Evolutionary conservation across 345 rosid species (phyloP), one percentile per base, ranked within the genome.

Genomic region (Ailanthus altissimus): DNA sequence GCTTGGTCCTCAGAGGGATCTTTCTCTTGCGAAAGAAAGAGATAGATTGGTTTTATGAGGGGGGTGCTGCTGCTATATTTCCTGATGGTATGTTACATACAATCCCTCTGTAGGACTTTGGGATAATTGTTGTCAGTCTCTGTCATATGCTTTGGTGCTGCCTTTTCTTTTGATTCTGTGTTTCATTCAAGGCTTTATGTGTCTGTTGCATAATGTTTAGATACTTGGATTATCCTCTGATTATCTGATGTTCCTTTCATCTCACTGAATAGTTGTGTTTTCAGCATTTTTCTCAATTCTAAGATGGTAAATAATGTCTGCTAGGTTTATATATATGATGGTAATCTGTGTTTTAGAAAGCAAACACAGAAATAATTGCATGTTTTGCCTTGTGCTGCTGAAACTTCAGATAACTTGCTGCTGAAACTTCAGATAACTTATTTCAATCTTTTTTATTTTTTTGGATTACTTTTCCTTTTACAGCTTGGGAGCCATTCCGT

Each of bases 31-130:
- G 94, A 43, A 93, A 92, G 87, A 93, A 95, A 84, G 98, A 95
- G 90, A 90, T 95, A 72, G 97, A 90, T 81, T 95, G 99, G 99
- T 95, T 95, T 88, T 95, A 95, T 25, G 91, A 92, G 74, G 97
- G 99, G 77, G 97, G 93, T 81, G 99, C 97, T 79, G 93, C 98
- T 82, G 94, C 97, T 80, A 90, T 95, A 78, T 93, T 54, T 76
- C 99, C 98, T 72, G 97, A 95, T 77, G 99, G 99, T 95, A 89
- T 73, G 87, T 15, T 73, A 21, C 28, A n/a, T 75, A 28, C 36
- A 56, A 14, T 26, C 76, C 42, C 49, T 63, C 70, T 53, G 62
- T 51, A 65, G 28, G 16, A 63, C 21, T 69, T 59, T 21, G 74
- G n/a, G 63, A 57, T 40, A 43, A 47, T 14, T 46, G 26, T 58